These are phyloP conservation scores for Setaria italica DNA, from an alignment of 202 grass and related monocot genomes.

Conservation along the genomic window DNA sequence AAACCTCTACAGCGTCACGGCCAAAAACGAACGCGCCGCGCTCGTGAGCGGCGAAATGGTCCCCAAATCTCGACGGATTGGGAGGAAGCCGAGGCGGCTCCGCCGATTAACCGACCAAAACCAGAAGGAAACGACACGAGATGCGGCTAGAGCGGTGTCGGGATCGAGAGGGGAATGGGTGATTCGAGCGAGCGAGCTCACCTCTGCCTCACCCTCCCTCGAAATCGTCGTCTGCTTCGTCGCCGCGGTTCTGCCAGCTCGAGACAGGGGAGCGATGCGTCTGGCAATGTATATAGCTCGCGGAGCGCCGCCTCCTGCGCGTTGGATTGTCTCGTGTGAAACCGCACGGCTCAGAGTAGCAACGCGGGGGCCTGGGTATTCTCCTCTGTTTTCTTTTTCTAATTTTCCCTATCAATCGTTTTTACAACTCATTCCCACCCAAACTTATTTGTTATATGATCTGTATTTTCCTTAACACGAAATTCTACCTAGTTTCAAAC, in stretches of 20 bases:
- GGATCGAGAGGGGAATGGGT: neutral
- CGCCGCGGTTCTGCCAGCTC: neutral
- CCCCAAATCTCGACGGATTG: slow-evolving; percentile 4
- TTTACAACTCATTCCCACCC: too few relatives aligned
- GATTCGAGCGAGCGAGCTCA: neutral
- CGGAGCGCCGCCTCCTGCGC: neutral
- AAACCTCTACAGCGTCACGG: neutral
- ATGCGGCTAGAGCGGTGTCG: neutral
- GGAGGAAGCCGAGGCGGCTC: neutral
- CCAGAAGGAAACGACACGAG: neutral
- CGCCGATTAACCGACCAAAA: neutral
- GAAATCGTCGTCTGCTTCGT: slow-evolving; percentile 3
- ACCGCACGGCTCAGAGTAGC: neutral
- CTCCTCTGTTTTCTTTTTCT: too few relatives aligned
- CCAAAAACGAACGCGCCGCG: neutral
- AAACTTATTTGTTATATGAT: too few relatives aligned
- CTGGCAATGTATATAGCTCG: neutral
- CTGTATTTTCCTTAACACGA: too few relatives aligned
- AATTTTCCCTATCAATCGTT: too few relatives aligned
- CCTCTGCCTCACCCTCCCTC: neutral
- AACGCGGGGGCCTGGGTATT: neutral
- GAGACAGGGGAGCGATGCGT: neutral
- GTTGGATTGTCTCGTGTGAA: neutral
- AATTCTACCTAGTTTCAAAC: too few relatives aligned
- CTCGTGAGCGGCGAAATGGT: neutral